Conservation (phyloP, 2,329 filamentous ascomycete genomes). For the Talaromyces marneffei region DNA sequence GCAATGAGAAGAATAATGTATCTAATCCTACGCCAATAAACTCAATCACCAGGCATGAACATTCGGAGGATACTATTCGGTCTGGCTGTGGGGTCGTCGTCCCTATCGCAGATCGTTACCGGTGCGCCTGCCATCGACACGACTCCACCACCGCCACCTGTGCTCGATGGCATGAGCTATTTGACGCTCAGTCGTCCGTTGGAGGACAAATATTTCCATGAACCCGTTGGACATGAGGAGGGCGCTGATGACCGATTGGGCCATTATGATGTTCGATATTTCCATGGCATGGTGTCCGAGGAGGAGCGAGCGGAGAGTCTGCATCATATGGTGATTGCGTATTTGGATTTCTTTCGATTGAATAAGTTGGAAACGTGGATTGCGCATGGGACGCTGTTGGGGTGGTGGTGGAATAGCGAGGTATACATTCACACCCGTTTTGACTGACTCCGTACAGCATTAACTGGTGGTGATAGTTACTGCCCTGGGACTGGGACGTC, state of each 20-base stretch:
- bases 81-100: background rate
- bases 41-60: background rate
- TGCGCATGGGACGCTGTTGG: slow-evolving; percentile 74
- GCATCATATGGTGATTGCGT: slow-evolving; percentile 65
- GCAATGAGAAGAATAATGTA: background rate
- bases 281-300: slow-evolving; percentile 58
- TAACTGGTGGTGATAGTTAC: slow-evolving; percentile 45
- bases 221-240: slow-evolving; percentile 39
- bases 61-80: background rate
- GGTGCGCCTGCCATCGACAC: background rate
- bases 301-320: slow-evolving; percentile 61
- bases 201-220: slow-evolving; percentile 59
- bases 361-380: slow-evolving; percentile 75
- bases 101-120: slow-evolving; percentile 6
- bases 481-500: slow-evolving; percentile 80
- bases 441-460: too few species aligned
- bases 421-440: slow-evolving; percentile 27
- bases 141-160: background rate
- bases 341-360: slow-evolving; percentile 60
- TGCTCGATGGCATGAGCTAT: slow-evolving; percentile 8
- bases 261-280: slow-evolving; percentile 72
- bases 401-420: slow-evolving; percentile 81
- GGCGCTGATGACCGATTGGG: slow-evolving; percentile 55
- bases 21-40: background rate
- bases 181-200: slow-evolving; percentile 7